Evolutionary conservation across 1,139 yeast genomes (phyloP).

Genomic region (Kodamaea suecica): DNA sequence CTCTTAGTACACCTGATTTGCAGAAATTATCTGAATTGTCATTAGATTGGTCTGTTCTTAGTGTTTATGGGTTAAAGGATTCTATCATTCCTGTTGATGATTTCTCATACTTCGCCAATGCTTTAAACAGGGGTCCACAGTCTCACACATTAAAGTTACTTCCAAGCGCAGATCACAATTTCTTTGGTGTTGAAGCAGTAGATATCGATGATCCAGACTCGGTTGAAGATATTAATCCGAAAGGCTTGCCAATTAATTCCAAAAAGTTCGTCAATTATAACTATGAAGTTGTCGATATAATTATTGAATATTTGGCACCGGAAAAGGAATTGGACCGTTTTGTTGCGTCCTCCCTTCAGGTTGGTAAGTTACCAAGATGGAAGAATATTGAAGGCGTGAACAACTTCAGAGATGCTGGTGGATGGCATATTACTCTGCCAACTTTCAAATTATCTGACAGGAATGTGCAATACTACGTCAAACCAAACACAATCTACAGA

Average conservation of each 20-base stretch:
- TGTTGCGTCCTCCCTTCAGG: constrained; percentile 29
- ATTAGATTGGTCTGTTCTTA: constrained; percentile 51
- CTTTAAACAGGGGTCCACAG: constrained; percentile 48
- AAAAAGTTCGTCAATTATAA: constrained; percentile 55
- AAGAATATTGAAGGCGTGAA: constrained; percentile 61
- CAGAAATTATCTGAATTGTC: constrained; percentile 40
- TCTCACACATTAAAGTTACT: constrained; percentile 58
- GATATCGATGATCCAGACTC: constrained; percentile 18
- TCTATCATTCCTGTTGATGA: constrained; percentile 63
- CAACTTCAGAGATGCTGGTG: constrained; percentile 81
- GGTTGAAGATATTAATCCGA: constrained; percentile 33
- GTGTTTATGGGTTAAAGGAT: constrained; percentile 72
- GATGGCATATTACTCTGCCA: constrained; percentile 51
- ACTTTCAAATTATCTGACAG: constrained; percentile 17
- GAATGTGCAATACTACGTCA: constrained; percentile 37
- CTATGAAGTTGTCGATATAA: constrained; percentile 48
- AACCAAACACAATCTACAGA: constrained; percentile 56
- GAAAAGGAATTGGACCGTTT: constrained; percentile 54
- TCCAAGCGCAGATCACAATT: constrained; percentile 77
- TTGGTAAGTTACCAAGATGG: constrained; percentile 53
- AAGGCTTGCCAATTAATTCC: constrained; percentile 40
- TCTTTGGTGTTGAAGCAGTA: constrained; percentile 47
- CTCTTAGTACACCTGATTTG: constrained; percentile 54
- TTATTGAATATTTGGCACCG: constrained; percentile 52
- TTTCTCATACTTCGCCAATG: constrained; percentile 54